phyloP scores from a whole-genome alignment of 495 filamentous ascomycete species.

The Chlorociboria aeruginascens region DNA sequence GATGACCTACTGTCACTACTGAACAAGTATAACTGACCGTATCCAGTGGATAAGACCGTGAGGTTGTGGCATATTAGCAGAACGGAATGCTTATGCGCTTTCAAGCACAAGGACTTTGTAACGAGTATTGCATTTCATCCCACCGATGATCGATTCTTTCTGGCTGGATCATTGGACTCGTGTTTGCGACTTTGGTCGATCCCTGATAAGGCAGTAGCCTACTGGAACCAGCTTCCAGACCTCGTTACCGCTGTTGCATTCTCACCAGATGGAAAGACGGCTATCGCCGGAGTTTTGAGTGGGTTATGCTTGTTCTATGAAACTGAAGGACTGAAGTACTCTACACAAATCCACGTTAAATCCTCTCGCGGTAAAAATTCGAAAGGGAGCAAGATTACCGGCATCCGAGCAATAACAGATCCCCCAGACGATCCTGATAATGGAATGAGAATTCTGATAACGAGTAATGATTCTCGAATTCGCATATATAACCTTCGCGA shows the following conservation, averaged over 20 bases:
- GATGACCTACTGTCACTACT: too few species aligned
- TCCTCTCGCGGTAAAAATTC: constrained; percentile 86
- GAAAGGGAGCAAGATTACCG: constrained; percentile 95
- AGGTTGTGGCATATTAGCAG: constrained; percentile 86
- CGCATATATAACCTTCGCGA: constrained; percentile 79
- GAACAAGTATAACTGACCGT: too few species aligned
- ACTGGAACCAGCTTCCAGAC: constrained; percentile 69
- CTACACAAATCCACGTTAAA: constrained; percentile 77
- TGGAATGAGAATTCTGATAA: constrained; percentile 78
- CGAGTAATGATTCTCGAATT: constrained; percentile 92
- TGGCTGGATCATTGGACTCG: constrained; percentile 89
- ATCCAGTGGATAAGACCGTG: constrained; percentile 70
- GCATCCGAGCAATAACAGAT: constrained; percentile 65
- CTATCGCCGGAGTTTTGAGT: constrained; percentile 79
- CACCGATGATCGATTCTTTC: constrained; percentile 88
- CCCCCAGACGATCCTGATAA: constrained; percentile 50
- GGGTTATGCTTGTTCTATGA: constrained; percentile 89
- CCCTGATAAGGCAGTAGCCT: constrained; percentile 90
- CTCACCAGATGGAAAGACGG: constrained; percentile 79
- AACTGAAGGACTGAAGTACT: constrained; percentile 78
- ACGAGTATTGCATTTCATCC: constrained; percentile 94
- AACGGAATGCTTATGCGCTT: constrained; percentile 81
- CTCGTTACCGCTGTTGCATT: constrained; percentile 86
- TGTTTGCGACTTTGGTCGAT: constrained; percentile 94
- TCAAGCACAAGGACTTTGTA: constrained; percentile 94